phyloP scores from a whole-genome alignment of 108 stramenopile species.

The Skeletonema marinoi region DNA sequence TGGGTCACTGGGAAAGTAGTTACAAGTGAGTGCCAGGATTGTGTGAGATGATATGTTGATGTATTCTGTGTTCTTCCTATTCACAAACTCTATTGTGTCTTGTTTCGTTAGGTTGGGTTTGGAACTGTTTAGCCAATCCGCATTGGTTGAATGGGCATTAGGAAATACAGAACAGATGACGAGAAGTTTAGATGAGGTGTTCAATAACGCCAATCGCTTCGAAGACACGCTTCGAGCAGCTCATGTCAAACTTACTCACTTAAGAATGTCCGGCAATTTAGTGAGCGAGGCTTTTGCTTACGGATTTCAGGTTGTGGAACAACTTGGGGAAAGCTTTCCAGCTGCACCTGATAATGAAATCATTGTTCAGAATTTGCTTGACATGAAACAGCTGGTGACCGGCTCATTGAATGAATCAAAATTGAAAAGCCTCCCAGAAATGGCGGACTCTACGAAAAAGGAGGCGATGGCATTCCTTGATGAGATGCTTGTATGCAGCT shows the following conservation, averaged over 20 bases:
- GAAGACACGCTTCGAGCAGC: constrained; percentile 9
- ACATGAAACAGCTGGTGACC: neutral
- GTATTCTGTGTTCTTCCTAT: too few relatives aligned
- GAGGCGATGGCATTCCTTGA: neutral
- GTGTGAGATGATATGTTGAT: too few relatives aligned
- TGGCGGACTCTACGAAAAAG: neutral
- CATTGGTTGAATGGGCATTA: constrained; percentile 7
- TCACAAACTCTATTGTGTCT: too few relatives aligned
- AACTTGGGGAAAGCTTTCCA: neutral
- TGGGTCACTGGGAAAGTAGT: neutral
- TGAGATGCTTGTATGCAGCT: neutral
- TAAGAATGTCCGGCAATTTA: neutral
- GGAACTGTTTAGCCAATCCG: neutral
- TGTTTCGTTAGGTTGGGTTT: neutral
- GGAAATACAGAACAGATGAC: constrained; percentile 4
- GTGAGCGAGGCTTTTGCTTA: neutral
- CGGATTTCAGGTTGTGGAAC: neutral
- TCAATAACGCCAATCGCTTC: neutral
- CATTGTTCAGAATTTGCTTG: neutral
- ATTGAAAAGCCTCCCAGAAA: neutral
- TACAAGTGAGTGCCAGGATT: neutral
- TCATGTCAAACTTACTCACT: neutral
- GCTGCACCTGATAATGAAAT: neutral
- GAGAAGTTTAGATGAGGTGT: neutral
- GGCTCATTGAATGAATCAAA: neutral